Percentiles rank a stretch among this genome's conserved stretches.
Evolutionary conservation across 2,329 filamentous ascomycete species (phyloP).

Genomic region (Penicillium sp.): DNA sequence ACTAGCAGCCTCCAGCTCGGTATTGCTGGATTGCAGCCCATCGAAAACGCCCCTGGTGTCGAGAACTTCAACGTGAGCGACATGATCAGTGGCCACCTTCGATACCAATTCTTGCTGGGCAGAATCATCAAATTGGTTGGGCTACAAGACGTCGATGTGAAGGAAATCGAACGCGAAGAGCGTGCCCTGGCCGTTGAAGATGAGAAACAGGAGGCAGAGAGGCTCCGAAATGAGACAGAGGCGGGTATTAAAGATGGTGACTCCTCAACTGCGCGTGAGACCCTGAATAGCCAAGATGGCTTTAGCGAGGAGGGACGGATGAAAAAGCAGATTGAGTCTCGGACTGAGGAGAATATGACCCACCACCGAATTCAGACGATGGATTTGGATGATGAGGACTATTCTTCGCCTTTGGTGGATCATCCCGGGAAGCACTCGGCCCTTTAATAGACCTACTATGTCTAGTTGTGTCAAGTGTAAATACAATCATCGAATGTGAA

Average conservation of each 20-base stretch:
- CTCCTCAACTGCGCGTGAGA: slow-evolving; percentile 12
- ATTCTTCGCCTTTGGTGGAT: slow-evolving; percentile 16
- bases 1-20: slow-evolving; percentile 77
- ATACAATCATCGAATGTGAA: background rate
- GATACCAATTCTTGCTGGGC: slow-evolving; percentile 65
- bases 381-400: slow-evolving; percentile 20
- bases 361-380: slow-evolving; percentile 22
- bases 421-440: slow-evolving; percentile 18
- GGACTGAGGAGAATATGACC: slow-evolving; percentile 27
- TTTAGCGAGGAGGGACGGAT: slow-evolving; percentile 26
- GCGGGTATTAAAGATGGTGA: slow-evolving; percentile 24
- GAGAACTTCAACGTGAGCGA: slow-evolving; percentile 66
- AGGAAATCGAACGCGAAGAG: slow-evolving; percentile 43
- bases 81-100: slow-evolving; percentile 63
- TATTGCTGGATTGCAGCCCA: slow-evolving; percentile 74
- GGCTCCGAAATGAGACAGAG: slow-evolving; percentile 28
- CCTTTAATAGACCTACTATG: slow-evolving; percentile 1
- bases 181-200: slow-evolving; percentile 39
- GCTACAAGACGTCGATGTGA: slow-evolving; percentile 61
- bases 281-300: slow-evolving; percentile 20
- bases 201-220: slow-evolving; percentile 37
- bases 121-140: slow-evolving; percentile 62
- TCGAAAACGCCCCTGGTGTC: slow-evolving; percentile 49
- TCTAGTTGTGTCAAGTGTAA: background rate
- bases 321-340: slow-evolving; percentile 28